Percentiles rank a stretch among this genome's conserved stretches.
Evolutionary conservation across 148 eudicot genomes (phyloP).

Genomic region (Rhododendron mucronatum): DNA sequence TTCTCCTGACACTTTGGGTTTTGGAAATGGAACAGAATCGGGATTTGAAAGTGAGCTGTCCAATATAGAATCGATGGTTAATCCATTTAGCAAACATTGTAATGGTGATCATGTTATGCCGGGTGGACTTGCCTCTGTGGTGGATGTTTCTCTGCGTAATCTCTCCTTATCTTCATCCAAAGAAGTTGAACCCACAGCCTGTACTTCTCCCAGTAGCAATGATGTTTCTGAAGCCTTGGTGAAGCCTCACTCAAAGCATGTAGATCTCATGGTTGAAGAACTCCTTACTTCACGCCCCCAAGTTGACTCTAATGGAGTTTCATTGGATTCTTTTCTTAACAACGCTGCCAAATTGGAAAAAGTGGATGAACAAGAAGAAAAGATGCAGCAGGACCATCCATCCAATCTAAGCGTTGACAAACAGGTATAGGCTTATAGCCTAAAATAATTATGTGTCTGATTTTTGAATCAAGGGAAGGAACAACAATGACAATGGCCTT

Average conservation of each 20-base stretch:
- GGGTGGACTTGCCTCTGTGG: not conserved
- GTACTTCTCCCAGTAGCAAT: not conserved
- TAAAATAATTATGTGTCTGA: not conserved
- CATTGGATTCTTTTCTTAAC: not conserved
- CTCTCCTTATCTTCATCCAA: conserved; percentile 16
- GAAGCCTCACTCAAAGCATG: conserved; percentile 9
- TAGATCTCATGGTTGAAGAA: conserved; percentile 15
- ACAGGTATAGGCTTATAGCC: conserved; percentile 6
- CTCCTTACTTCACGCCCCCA: not conserved
- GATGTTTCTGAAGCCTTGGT: conserved; percentile 1
- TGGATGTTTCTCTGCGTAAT: conserved; percentile 10
- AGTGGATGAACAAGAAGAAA: not conserved
- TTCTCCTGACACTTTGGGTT: not conserved
- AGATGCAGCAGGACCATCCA: conserved; percentile 9
- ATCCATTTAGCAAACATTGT: not conserved
- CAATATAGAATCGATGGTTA: not conserved
- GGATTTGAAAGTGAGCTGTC: conserved; percentile 1
- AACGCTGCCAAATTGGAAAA: not conserved
- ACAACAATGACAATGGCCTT: not conserved
- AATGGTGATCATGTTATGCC: not conserved
- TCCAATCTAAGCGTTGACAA: conserved; percentile 3
- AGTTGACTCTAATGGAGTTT: conserved; percentile 2
- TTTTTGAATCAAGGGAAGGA: not conserved
- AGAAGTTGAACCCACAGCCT: conserved; percentile 7
- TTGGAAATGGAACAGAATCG: not conserved